These are phyloP conservation scores for Petasospora rhodanensis DNA, from an alignment of 1,139 yeast species.

Conservation along the genomic window DNA sequence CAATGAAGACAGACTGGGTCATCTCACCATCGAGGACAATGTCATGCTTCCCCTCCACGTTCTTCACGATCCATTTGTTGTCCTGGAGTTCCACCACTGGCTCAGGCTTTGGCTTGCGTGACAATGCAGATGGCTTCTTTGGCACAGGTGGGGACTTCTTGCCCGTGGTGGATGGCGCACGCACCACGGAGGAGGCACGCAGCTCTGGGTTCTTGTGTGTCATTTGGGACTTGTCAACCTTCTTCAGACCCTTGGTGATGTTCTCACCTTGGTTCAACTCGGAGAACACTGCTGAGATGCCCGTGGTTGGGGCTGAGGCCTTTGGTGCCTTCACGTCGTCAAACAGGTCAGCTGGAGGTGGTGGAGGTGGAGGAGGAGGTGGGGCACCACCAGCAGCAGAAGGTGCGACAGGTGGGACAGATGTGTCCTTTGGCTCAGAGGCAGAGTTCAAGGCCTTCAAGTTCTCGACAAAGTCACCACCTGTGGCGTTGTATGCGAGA, in stretches of 20 bases:
- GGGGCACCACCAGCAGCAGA: slow-evolving; percentile 29
- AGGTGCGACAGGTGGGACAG: slow-evolving; percentile 24
- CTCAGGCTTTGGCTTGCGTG: slow-evolving; percentile 53
- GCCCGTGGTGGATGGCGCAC: slow-evolving; percentile 29
- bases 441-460: slow-evolving; percentile 27
- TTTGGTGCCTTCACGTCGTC: slow-evolving; percentile 38
- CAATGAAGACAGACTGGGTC: slow-evolving; percentile 86
- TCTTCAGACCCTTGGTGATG: slow-evolving; percentile 81
- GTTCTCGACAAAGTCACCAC: slow-evolving; percentile 42
- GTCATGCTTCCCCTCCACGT: slow-evolving; percentile 55
- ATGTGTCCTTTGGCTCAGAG: slow-evolving; percentile 8
- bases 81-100: slow-evolving; percentile 78
- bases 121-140: slow-evolving; percentile 66
- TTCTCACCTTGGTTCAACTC: slow-evolving; percentile 81
- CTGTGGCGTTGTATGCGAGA: slow-evolving; percentile 68
- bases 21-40: slow-evolving; percentile 73
- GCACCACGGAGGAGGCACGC: slow-evolving; percentile 43
- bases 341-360: slow-evolving; percentile 31
- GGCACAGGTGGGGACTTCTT: slow-evolving; percentile 53
- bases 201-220: slow-evolving; percentile 89
- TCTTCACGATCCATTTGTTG: slow-evolving; percentile 78
- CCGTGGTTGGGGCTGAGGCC: slow-evolving; percentile 35
- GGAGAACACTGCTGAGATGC: slow-evolving; percentile 87
- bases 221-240: slow-evolving; percentile 91
- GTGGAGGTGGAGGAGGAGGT: slow-evolving; percentile 42